Base-by-base conservation (phyloP, 108 stramenopile genomes). In the Aurantiochytrium sp. region DNA sequence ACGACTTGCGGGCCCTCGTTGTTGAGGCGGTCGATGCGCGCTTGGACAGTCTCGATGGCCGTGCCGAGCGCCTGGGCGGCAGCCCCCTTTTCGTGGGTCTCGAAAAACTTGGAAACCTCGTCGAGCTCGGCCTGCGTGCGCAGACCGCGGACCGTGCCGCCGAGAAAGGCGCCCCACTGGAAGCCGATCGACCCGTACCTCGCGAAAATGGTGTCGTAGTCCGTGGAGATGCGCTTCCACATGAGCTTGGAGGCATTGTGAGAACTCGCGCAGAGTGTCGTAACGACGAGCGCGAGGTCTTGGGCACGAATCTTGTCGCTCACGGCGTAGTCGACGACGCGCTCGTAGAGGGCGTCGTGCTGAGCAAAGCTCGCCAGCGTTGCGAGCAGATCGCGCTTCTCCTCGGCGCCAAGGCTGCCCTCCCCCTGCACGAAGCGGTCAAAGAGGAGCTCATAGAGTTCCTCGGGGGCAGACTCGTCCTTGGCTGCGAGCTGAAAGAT, bases 301-400 rank as follows among this genome's bases (percentile, higher is more conserved):
- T 81, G 73, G 10, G 45, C 73, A n/a, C 73, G 73, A 48, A 81
- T 48, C 59, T 65, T 8, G 73, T 81, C 73, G 73, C 45, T 48
- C 36, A 81, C 30, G 21, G 73, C 73, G 30, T 48, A 81, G 36
- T 81, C 39, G 27, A 81, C 45, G 19, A 81, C 73, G 45, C 73
- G 73, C 27, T 48, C 73, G 6, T 30, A 12, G 27, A 81, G 39
- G 8, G 21, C 42, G 24, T 81, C 73, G 39, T 81, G 73, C 42
- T 30, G 42, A 19, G 73, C 45, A 48, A 81, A 81, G 42, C 73
- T 48, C 12, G 73, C 73, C 6, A 81, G 39, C 6, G 73, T 81
- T 6, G 39, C 39, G 30, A 81, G 73, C n/a, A 81, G 73, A n/a
- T 81, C 73, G 50, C 73, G 39, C 30, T 48, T 81, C 45, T 81